phyloP scores from a whole-genome alignment of 2,329 filamentous ascomycete genomes.

The Neophaeococcomyces aloes region DNA sequence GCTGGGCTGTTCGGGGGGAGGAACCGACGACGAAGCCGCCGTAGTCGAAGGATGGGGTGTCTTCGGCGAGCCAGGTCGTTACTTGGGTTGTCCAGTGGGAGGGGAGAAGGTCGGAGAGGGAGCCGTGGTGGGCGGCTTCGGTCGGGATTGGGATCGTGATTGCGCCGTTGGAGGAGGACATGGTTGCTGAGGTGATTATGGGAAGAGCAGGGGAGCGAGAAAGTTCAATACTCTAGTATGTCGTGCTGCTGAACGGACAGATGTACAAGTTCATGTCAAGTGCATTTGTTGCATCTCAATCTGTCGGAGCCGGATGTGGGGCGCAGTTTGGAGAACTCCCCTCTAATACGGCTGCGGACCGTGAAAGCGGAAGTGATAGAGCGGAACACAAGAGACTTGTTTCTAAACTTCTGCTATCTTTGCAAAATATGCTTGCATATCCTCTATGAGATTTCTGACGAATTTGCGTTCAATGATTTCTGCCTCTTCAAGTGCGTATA shows the following conservation, averaged over 20 bases:
- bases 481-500: background rate
- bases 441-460: background rate
- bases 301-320: background rate
- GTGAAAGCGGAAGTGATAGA: background rate
- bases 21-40: slow-evolving; percentile 92
- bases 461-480: slow-evolving; percentile 2
- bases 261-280: background rate
- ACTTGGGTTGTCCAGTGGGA: slow-evolving; percentile 21
- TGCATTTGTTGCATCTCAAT: background rate
- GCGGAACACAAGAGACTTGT: background rate
- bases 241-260: too few species aligned
- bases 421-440: slow-evolving; percentile 1
- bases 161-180: background rate
- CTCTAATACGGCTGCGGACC: background rate
- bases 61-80: slow-evolving; percentile 75
- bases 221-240: background rate
- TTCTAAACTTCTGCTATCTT: background rate
- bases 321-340: background rate
- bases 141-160: slow-evolving; percentile 10
- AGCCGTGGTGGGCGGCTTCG: slow-evolving; percentile 15
- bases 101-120: slow-evolving; percentile 20
- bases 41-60: slow-evolving; percentile 94
- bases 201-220: background rate
- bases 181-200: background rate
- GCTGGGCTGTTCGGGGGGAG: slow-evolving; percentile 49